Evolutionary conservation across 768 basidiomycete genomes (phyloP).

Genomic region (Suillus cothurnatus): DNA sequence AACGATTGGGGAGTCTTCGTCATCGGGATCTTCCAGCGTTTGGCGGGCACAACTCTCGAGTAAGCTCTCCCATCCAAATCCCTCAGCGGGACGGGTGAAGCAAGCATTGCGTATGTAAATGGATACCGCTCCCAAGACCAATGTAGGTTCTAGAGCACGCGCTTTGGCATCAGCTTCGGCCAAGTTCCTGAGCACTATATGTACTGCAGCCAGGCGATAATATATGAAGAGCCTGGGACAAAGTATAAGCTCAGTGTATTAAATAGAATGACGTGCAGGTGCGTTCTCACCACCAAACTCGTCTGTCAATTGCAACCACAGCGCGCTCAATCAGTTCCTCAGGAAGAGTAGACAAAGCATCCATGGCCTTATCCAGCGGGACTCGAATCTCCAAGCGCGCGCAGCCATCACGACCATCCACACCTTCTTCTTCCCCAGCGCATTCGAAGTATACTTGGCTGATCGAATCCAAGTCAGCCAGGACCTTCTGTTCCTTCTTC

Average conservation of each 20-base stretch:
- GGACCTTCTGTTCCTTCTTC: neutral
- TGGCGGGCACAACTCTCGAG: neutral
- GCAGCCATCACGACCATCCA: neutral
- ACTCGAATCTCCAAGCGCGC: neutral
- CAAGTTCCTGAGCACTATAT: neutral
- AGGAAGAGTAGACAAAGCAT: neutral
- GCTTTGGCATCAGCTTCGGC: neutral
- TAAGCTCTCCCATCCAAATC: neutral
- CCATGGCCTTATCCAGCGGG: neutral
- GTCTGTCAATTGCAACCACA: neutral
- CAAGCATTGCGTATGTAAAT: neutral
- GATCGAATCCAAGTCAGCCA: neutral
- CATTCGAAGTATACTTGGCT: neutral
- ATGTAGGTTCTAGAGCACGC: neutral
- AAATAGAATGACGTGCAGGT: too few relatives aligned
- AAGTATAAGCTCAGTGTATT: neutral
- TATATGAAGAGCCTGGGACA: neutral
- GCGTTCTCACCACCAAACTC: neutral
- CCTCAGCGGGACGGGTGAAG: neutral
- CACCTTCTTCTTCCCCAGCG: neutral
- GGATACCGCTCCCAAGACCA: neutral
- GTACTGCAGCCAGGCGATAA: neutral
- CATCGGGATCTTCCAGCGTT: neutral
- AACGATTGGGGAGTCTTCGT: neutral
- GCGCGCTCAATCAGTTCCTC: neutral